Conservation (phyloP, 2,329 filamentous ascomycete genomes). For the Monilinia laxa region DNA sequence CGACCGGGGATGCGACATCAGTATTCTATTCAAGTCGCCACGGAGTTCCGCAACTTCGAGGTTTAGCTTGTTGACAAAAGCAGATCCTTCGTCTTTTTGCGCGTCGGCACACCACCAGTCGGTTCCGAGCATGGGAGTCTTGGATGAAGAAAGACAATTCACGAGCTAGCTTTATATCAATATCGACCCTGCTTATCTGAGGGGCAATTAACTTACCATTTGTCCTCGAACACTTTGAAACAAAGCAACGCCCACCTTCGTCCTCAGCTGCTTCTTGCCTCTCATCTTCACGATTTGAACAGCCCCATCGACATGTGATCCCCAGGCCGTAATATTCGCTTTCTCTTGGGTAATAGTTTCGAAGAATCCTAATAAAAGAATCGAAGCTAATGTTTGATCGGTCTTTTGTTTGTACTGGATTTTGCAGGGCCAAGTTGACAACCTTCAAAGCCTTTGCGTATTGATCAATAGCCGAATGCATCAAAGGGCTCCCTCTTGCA, state of each 20-base stretch:
- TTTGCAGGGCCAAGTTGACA: constrained; percentile 54
- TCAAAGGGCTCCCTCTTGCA: constrained; percentile 38
- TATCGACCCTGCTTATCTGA: not conserved
- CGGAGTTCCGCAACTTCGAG: constrained; percentile 57
- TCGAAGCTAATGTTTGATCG: constrained; percentile 59
- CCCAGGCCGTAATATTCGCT: constrained; percentile 58
- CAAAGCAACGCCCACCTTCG: constrained; percentile 53
- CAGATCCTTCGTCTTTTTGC: constrained; percentile 51
- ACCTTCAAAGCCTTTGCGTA: constrained; percentile 56
- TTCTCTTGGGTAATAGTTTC: constrained; percentile 55
- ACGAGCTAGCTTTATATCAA: constrained; percentile 48
- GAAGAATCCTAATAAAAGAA: constrained; percentile 60
- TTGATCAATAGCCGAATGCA: constrained; percentile 48
- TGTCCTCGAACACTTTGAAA: constrained; percentile 61
- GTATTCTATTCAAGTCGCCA: constrained; percentile 51
- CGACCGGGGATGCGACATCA: constrained; percentile 49
- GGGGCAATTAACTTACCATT: constrained; percentile 49
- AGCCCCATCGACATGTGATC: constrained; percentile 63
- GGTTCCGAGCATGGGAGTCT: constrained; percentile 52
- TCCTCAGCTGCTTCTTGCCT: constrained; percentile 55
- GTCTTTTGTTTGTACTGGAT: constrained; percentile 49
- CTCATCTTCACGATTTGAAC: constrained; percentile 59
- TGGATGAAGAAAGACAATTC: constrained; percentile 55
- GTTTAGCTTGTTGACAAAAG: constrained; percentile 46
- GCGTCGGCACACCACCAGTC: constrained; percentile 61